Evolutionary conservation across 495 filamentous ascomycete genomes (phyloP).

Genomic region (Ramalina peruviana): DNA sequence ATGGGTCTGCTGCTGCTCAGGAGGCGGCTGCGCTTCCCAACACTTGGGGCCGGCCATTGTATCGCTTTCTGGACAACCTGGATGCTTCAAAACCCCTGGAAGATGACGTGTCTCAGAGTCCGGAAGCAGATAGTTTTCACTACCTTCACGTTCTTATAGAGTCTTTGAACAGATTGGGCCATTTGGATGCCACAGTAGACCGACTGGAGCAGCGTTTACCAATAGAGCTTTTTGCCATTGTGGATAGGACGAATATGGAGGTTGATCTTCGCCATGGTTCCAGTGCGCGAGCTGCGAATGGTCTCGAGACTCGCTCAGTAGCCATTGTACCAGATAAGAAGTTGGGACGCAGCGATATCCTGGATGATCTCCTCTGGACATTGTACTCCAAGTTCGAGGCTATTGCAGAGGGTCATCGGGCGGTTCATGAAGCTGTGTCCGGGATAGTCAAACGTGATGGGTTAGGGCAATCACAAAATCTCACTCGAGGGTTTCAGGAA

Average conservation of each 20-base stretch:
- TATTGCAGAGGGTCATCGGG: conserved; percentile 88
- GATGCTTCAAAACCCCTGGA: conserved; percentile 58
- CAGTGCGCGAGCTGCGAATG: conserved; percentile 38
- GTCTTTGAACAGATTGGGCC: conserved; percentile 72
- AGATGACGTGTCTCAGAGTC: conserved; percentile 81
- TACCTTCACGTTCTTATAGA: conserved; percentile 85
- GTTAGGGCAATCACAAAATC: conserved; percentile 35
- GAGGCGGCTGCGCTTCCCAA: conserved; percentile 9
- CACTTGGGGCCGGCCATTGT: conserved; percentile 49
- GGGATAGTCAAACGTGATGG: conserved; percentile 68
- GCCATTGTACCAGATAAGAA: conserved; percentile 52
- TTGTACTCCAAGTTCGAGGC: conserved; percentile 94
- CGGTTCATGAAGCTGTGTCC: conserved; percentile 78
- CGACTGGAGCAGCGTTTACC: conserved; percentile 84
- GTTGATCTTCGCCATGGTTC: conserved; percentile 82
- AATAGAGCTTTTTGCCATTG: conserved; percentile 84
- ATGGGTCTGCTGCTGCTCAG: conserved; percentile 1
- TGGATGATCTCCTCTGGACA: conserved; percentile 81
- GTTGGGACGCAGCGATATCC: conserved; percentile 60
- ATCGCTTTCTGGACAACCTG: conserved; percentile 63
- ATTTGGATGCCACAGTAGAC: conserved; percentile 73
- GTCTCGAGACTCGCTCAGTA: conserved; percentile 23
- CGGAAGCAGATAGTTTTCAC: conserved; percentile 85
- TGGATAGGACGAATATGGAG: conserved; percentile 88
- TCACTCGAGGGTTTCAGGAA: conserved; percentile 75